Base-by-base conservation (phyloP, 2,329 filamentous ascomycete genomes). In the Teratosphaeria nubilosa region DNA sequence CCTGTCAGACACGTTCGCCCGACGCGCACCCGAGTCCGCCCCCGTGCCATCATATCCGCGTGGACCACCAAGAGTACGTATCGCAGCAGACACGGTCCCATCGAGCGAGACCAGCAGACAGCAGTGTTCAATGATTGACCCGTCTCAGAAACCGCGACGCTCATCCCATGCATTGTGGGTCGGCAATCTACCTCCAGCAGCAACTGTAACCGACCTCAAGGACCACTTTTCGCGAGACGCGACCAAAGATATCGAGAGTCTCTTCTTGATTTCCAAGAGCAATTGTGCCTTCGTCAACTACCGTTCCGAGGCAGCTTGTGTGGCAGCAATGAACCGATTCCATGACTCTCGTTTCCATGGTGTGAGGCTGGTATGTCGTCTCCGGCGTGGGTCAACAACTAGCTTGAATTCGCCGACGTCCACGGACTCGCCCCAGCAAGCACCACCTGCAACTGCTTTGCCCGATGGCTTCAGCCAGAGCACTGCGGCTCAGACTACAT, bases 211-310 rank as follows among this genome's bases (percentile, higher is more conserved):
- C 73, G 87, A 83, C 59, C 77, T 97, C n/a, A 95, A 96, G 56
- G 85, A 94, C 60, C 89, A 96, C 70, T 94, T 96, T 59, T 95
- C 89, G 61, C 84, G 83, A 62, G 87, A 91, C 63, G 86, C 90
- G 0, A 81, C 80, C 0, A 82, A 79, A 50, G 82, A 91, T 1
- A 83, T 97, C 24, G 88, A 96, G 70, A 96, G 91, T 53, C 77
- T 97, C 0, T 96, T 97, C 65, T 77, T 97, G 37, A 97, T 97
- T 48, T 92, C 91, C 0, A 96, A 96, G 72, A 96, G 91, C 71
- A 96, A 96, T 70, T 97, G 92, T 69, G 92, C 91, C 0, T 97
- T 97, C 75, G 90, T 95, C 63, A 97, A 97, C 69, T 97, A 95
- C 72, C 88, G 86, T 62, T 87, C 90, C 55, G 91, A 96, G 66